Base-by-base conservation (phyloP, 176 grass and related monocot genomes). In the Puccinellia tenuiflora region DNA sequence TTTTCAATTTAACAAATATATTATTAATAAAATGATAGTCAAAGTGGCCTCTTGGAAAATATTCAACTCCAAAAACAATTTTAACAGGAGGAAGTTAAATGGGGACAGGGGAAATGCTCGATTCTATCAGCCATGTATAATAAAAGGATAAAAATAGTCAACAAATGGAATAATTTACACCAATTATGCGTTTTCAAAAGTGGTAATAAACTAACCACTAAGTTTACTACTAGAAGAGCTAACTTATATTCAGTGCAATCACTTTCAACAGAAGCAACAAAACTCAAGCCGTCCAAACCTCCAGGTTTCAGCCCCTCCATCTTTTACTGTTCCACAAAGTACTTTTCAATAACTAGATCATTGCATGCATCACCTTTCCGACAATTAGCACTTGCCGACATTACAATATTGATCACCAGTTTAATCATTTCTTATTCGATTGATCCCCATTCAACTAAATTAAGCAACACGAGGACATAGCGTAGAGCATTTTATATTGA, bases 301-400 rank as follows among this genome's bases (percentile, higher is more conserved):
- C 52, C 72, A 85, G 69, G 70, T 85, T 81, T 85, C 42, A 3
- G 13, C 3, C 62, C 21, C 10, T 30, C 29, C 11, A 82, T 45
- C 10, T 42, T 57, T 45, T 69, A 30, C 51, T 20, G 8, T 46
- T 28, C 20, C 18, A 61, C 16, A 74, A 74, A 83, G 81, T 12
- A 15, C 53, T 39, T 83, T 73, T 73, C 70, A 31, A 62, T 31
- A 50, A 20, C 51, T 74, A 74, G 70, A 45, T 74, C 70, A 74
- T 50, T 16, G 33, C 31, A 43, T 68, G 13, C 77, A 43, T 80
- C 47, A 73, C 61, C 67, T 81, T 24, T 61, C 63, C 79, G 34
- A 62, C 86, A 72, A 63, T 22, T 24, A 88, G 64, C 52, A 63
- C 40, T 83, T 79, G 66, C 55, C 72, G 64, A 77, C 78, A 82